Evolutionary conservation across 2,329 filamentous ascomycete genomes (phyloP).

Genomic region (Monilinia fructicola): DNA sequence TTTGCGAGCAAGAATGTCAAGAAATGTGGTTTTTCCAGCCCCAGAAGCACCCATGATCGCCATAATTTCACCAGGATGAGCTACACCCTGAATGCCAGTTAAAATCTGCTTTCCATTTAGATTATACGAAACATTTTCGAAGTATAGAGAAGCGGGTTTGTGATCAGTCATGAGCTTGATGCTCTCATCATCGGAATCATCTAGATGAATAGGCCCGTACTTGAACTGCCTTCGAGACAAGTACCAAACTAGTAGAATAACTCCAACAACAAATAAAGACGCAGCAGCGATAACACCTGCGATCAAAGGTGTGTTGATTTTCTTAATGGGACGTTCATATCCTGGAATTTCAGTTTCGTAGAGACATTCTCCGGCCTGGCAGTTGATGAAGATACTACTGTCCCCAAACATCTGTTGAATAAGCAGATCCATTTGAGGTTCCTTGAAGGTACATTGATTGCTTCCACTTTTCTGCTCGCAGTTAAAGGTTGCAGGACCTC

Average conservation of each 20-base stretch:
- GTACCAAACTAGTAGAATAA: slow-evolving; percentile 84
- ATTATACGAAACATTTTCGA: slow-evolving; percentile 81
- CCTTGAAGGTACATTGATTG: slow-evolving; percentile 77
- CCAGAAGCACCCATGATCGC: slow-evolving; percentile 98
- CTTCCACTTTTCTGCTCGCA: slow-evolving; percentile 64
- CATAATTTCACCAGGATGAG: slow-evolving; percentile 91
- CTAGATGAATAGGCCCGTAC: slow-evolving; percentile 75
- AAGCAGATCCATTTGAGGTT: slow-evolving; percentile 88
- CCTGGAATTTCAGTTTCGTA: slow-evolving; percentile 92
- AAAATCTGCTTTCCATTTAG: slow-evolving; percentile 89
- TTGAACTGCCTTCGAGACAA: slow-evolving; percentile 70
- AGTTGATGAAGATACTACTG: slow-evolving; percentile 79
- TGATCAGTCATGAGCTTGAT: slow-evolving; percentile 87
- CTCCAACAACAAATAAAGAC: slow-evolving; percentile 82
- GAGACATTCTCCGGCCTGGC: slow-evolving; percentile 85
- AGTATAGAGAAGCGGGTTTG: slow-evolving; percentile 84
- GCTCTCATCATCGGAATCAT: slow-evolving; percentile 85
- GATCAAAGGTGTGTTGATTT: slow-evolving; percentile 95
- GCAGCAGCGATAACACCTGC: slow-evolving; percentile 86
- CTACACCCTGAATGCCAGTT: slow-evolving; percentile 74
- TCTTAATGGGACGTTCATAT: slow-evolving; percentile 82
- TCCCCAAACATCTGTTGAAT: slow-evolving; percentile 91
- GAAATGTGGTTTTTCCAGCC: slow-evolving; percentile 94
- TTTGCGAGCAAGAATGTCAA: slow-evolving; percentile 94
- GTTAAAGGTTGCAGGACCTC: slow-evolving; percentile 82